A percentile compares a stretch with the other conserved stretches of the same genome.
Conservation (phyloP, 495 filamentous ascomycete genomes). For the Hypoxylon lienhwacheense region DNA sequence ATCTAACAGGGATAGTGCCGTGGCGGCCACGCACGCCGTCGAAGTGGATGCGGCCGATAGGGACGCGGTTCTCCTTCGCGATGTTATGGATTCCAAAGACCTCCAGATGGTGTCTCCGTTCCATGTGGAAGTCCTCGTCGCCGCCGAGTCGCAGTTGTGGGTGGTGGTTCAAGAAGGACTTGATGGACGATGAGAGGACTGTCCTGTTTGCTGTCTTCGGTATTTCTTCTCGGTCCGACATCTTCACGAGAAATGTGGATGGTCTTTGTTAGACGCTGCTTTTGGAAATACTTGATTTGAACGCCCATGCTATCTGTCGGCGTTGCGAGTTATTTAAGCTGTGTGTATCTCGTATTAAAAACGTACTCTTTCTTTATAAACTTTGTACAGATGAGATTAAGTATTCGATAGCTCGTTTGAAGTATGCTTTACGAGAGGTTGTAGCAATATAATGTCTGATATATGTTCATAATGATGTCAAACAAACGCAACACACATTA, state of each 20-base stretch:
- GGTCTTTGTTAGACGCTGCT: too few species aligned
- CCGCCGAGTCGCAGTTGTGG: constrained; percentile 30
- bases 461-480: background rate
- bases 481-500: background rate
- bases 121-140: constrained; percentile 30
- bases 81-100: constrained; percentile 40
- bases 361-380: too few species aligned
- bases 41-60: constrained; percentile 40
- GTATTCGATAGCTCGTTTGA: background rate
- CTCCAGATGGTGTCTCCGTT: constrained; percentile 38
- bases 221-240: constrained; percentile 1
- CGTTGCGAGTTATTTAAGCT: too few species aligned
- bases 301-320: too few species aligned
- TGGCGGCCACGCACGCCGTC: constrained; percentile 43
- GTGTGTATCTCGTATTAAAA: too few species aligned
- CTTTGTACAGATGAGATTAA: too few species aligned
- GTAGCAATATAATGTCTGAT: background rate
- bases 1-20: constrained; percentile 40
- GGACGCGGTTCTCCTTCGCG: constrained; percentile 16
- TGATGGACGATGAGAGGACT: constrained; percentile 4
- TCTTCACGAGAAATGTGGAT: background rate
- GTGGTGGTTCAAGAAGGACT: background rate
- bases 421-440: background rate
- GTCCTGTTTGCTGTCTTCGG: constrained; percentile 1
- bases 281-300: too few species aligned